Base-by-base conservation (phyloP, 306 rosid species). In the Casuarina equisetifolia region DNA sequence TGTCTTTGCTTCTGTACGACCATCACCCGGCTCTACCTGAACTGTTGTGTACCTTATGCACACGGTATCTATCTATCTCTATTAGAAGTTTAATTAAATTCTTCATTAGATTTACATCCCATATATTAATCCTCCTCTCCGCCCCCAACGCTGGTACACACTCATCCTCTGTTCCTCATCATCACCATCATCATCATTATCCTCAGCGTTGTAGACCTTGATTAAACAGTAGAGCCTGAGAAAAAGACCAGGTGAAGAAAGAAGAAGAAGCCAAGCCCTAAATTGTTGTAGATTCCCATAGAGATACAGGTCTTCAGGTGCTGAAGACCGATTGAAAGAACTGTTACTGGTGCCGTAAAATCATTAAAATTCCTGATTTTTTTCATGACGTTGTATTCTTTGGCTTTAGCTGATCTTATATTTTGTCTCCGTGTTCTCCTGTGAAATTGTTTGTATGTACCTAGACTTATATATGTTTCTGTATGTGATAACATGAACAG, bases 271-370 rank as follows among this genome's bases (percentile, higher is more conserved):
- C 40, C 3, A 8, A 57, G 49, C 70, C 62, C 74, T 77, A 42
- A 72, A 55, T 82, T 81, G 71, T 63, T 75, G 53, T 46, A 72
- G 62, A 0, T 63, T 72, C 68, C 74, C 50, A 52, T 77, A 50
- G 59, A 20, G 58, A 78, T 79, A 77, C 72, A 75, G 85, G 87
- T 86, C 82, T 87, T 85, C 85, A 82, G 78, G 72, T 68, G 13
- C 63, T 84, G 84, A 81, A 81, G 85, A 81, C 85, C 90, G 91
- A 89, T 86, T 83, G 71, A 67, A 17, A 90, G 76, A 76, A 81
- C 87, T 79, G 17, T 77, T 51, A 82, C 84, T 86, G 84, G 95
- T 90, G 86, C 87, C 69, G 13, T 74, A 45, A 36, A 74, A 68
- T 74, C 76, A 83, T 76, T 61, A 45, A 69, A 82, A 77, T 70